Conservation (phyloP, 1,139 yeast species). For the Pneumocystis sp. region DNA sequence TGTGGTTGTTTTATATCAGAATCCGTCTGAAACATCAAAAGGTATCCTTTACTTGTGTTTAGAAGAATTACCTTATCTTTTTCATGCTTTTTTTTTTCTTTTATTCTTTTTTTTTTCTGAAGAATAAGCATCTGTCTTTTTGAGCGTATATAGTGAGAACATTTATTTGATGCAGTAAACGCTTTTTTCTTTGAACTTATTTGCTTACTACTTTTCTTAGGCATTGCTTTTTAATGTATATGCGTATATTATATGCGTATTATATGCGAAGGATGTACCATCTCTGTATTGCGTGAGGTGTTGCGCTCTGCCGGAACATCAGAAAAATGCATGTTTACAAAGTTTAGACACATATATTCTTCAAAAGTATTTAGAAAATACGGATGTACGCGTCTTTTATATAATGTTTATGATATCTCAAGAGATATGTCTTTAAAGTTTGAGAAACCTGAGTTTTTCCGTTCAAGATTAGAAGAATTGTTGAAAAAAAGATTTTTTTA, state of each 20-base stretch:
- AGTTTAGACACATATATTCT: not conserved
- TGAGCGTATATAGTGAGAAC: not conserved
- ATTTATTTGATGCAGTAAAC: not conserved
- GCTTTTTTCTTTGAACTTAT: not conserved
- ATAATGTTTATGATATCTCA: not conserved
- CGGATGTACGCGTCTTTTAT: not conserved
- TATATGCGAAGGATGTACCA: not conserved
- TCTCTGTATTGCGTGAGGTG: not conserved
- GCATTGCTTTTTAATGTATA: not conserved
- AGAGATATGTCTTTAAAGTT: not conserved
- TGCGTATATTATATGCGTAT: not conserved
- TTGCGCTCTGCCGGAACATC: not conserved
- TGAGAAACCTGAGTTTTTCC: slow-evolving; percentile 33
- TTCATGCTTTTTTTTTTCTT: not conserved
- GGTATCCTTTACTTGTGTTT: not conserved
- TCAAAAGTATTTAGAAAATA: not conserved
- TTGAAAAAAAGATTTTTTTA: slow-evolving; percentile 90
- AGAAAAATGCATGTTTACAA: not conserved
- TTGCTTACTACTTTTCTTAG: not conserved
- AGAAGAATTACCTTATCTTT: not conserved
- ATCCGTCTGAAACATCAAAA: not conserved
- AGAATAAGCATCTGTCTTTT: not conserved
- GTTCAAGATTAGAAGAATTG: slow-evolving; percentile 80
- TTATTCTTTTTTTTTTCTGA: not conserved
- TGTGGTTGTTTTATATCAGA: slow-evolving; percentile 66